Evolutionary conservation across 2,329 filamentous ascomycete genomes (phyloP), one percentile per base, ranked within the genome.

Genomic region (Fusarium sulawesiense): DNA sequence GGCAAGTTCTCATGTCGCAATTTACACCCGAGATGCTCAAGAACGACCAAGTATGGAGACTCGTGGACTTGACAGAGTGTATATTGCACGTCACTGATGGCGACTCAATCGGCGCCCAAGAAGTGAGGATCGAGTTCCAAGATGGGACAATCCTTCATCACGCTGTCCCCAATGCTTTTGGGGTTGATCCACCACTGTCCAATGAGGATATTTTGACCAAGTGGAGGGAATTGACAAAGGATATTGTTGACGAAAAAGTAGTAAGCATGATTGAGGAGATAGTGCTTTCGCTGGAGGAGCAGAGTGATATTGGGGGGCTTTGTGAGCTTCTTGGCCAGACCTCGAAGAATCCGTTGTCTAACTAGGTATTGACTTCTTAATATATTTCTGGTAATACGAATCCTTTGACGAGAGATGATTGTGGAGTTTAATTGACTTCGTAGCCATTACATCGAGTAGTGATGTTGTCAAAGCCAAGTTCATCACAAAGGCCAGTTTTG

Each of bases 1-100:
- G 29, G n/a, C 37, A 59, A 57, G 56, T 57, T 3, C 23, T 59
- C 18, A 59, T 59, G 56, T n/a, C 40, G 6, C 56, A 59, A 6
- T 56, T 59, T 29, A 29, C 21, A n/a, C 40, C 29, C 4, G 29
- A 37, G 2, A 57, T 44, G 29, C 23, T 59, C 9, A 20, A 16
- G 7, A 7, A 57, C 5, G 12, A 37, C 9, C 29, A 40, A 21
- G 56, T 59, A 7, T 59, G 56, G 56, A 45, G 11, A 23, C 37
- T 59, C 32, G 56, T 59, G 7, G 14, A 57, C 9, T 4, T 37
- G 25, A 57, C 40, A 16, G 56, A 59, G 37, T 59, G 50, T 10
- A 45, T 23, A 6, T n/a, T 59, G 12, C n/a, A 57, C 23, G 3
- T 59, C 4, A 59, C 56, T 7, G 23, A 57, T 23, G 56, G 51